Evolutionary conservation across 176 grass and related monocot genomes (phyloP), one percentile per base, ranked within the genome.

Genomic region (Cenchrus purpureus): DNA sequence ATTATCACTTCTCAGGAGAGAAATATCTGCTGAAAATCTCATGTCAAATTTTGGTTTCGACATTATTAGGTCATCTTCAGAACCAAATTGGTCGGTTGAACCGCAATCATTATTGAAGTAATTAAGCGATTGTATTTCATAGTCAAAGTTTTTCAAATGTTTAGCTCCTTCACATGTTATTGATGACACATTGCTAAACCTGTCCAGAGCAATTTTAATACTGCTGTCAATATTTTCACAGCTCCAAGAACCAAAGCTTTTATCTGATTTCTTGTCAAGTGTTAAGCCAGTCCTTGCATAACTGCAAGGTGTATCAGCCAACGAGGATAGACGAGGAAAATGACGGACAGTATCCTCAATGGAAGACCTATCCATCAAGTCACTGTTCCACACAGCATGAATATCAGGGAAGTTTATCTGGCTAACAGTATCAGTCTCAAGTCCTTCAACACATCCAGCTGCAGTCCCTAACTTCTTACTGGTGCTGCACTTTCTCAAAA

Each of bases 111-210:
- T 12, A 82, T 73, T 90, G 57, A 82, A 78, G 88, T 65, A 71
- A 77, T 56, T 90, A 55, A 68, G 74, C 12, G 3, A 17, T 31
- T 84, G 80, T 29, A 50, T 75, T 70, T 73, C 58, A 78, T 20
- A 73, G 14, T 74, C 31, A 6, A 70, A 79, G n/a, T 86, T 74
- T 74, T 82, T 32, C 46, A 82, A 74, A 54, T 68, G 22, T 77
- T 74, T 85, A 85, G 34, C 61, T 83, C 71, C 86, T 84, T 88
- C 80, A 86, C 50, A 88, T 80, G 77, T 88, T 80, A 84, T 75
- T 68, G 90, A 76, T 16, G 58, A 52, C 71, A 76, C 79, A 53
- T 77, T 76, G 80, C 31, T 76, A 76, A 60, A 92, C 29, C 60
- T 89, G 69, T 83, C 49, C 80, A 57, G 37, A 82, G 56, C 51